Base-by-base conservation (phyloP, 1,284 basidiomycete genomes). In the Melampsora occidentalis region DNA sequence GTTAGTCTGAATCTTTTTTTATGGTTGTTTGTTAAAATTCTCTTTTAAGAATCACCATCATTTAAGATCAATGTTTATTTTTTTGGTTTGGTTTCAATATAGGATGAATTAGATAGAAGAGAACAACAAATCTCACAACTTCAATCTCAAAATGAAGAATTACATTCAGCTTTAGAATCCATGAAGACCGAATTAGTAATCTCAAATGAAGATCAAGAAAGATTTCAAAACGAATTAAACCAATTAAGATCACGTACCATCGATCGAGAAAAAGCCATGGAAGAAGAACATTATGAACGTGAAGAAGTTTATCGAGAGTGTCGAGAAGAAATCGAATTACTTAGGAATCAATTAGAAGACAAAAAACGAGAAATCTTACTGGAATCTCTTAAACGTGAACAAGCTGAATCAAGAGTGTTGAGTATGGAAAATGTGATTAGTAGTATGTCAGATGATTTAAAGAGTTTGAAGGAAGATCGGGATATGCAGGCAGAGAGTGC, bases 51-150 rank as follows among this genome's bases (percentile, higher is more conserved):
- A 1, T 25, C 18, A 57, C 51, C 53, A 25, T 69, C 22, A 65
- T 61, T 53, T 78, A 71, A 48, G 18, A 25, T 28, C 31, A 66
- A 22, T n/a, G 25, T 18, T 64, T 69, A 5, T 25, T 71, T 65
- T 65, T 59, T 63, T 63, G 78, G 25, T 69, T 71, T 78, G 48
- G n/a, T 25, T 46, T 31, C 81, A 22, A 6, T 28, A 79, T 85
- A 97, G 94, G 94, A 97, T 89, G 94, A 97, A 86, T 89, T 97
- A 57, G 94, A 97, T 85, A 87, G 93, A 79, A 87, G 92, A 78
- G 93, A 94, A 82, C 89, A 91, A 79, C 86, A 90, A 61, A 88
- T 96, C 51, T 89, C 90, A 77, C 88, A 89, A 78, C 84, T 97
- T 20, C 89, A 88, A 2, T 87, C 86, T 0, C 89, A 93, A 80